Percentiles rank a stretch among this genome's conserved stretches.
phyloP scores from a whole-genome alignment of 2,329 filamentous ascomycete genomes.

The Fusarium sp. region DNA sequence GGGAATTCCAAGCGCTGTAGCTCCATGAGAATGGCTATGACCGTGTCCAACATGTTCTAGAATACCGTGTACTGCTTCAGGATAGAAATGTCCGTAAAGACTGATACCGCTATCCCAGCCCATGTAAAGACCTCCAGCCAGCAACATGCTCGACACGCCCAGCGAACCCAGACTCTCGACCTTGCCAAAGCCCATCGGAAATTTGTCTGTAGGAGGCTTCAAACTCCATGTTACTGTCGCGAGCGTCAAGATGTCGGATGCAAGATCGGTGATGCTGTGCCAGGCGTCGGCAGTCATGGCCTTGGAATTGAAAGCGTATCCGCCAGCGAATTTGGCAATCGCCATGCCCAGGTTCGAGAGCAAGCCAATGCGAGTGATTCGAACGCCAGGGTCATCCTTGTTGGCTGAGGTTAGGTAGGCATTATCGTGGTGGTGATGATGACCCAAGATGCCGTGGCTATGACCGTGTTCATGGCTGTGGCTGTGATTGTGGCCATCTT shows the following conservation, averaged over 20 bases:
- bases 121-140: conserved; percentile 93
- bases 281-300: conserved; percentile 94
- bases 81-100: conserved; percentile 80
- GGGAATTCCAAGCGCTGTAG: conserved; percentile 68
- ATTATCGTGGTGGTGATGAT: conserved; percentile 91
- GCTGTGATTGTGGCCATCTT: conserved; percentile 45
- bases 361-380: conserved; percentile 71
- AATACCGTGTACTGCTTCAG: conserved; percentile 77
- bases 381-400: conserved; percentile 78
- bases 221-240: conserved; percentile 95
- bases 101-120: conserved; percentile 80
- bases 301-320: conserved; percentile 95
- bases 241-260: conserved; percentile 94
- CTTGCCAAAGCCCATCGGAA: conserved; percentile 95
- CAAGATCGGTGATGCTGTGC: conserved; percentile 94
- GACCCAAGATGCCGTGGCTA: conserved; percentile 46
- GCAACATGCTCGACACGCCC: conserved; percentile 91
- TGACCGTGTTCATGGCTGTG: conserved; percentile 45
- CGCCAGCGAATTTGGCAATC: conserved; percentile 90
- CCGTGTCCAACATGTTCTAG: conserved; percentile 73
- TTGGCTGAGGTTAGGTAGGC: conserved; percentile 93
- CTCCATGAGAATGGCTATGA: conserved; percentile 75
- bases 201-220: conserved; percentile 84
- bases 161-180: conserved; percentile 96
- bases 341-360: conserved; percentile 96